Conservation (phyloP, 345 rosid species). For the Murraya paniculata region DNA sequence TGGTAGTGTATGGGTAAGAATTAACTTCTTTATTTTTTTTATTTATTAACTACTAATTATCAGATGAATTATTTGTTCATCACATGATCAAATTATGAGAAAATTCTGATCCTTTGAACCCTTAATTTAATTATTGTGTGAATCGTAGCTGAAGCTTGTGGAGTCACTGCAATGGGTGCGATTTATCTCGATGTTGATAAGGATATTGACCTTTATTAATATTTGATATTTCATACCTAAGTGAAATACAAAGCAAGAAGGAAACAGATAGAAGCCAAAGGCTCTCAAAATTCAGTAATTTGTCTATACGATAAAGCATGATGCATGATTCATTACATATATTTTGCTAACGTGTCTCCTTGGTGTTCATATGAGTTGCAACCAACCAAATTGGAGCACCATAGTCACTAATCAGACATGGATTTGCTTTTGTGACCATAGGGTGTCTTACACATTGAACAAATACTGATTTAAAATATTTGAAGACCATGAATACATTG, state of each 20-base stretch:
- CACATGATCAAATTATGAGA: too few species aligned
- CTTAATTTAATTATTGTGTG: neutral
- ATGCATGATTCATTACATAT: neutral
- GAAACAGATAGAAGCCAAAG: neutral
- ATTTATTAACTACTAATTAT: too few species aligned
- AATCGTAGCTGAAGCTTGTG: neutral
- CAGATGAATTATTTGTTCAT: too few species aligned
- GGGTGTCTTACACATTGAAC: too few species aligned
- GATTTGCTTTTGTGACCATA: neutral
- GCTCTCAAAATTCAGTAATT: neutral
- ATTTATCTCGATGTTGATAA: conserved; percentile 16
- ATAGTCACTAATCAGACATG: neutral
- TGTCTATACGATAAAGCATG: conserved; percentile 2
- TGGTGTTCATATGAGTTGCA: conserved; percentile 10
- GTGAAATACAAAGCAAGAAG: neutral
- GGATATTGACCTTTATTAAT: conserved; percentile 12
- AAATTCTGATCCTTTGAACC: neutral
- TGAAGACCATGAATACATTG: neutral
- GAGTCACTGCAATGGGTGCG: conserved; percentile 13
- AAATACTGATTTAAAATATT: too few species aligned
- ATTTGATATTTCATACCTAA: neutral
- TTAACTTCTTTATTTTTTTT: too few species aligned
- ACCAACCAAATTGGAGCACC: conserved; percentile 25
- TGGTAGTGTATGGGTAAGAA: too few species aligned
- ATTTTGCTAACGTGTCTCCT: conserved; percentile 22